A percentile compares a stretch with the other conserved stretches of the same genome.
Evolutionary conservation across 2,329 filamentous ascomycete genomes (phyloP).

Genomic region (Talaromyces atroroseus): DNA sequence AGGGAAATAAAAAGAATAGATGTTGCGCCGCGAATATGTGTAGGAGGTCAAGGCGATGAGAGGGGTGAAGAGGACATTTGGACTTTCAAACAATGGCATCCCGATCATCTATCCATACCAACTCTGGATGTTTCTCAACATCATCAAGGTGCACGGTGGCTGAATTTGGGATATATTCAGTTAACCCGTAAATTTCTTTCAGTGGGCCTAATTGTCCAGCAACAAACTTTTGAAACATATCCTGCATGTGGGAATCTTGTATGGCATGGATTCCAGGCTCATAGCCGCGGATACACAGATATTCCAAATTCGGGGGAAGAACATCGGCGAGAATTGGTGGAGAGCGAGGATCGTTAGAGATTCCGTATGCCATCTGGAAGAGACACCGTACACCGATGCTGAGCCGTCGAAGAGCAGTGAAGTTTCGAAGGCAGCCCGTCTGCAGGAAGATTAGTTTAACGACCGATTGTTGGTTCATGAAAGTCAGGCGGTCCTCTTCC

Average conservation of each 20-base stretch:
- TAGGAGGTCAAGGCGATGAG: background rate
- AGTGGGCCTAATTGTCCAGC: constrained; percentile 13
- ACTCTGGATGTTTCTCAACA: constrained; percentile 10
- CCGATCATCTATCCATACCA: constrained; percentile 13
- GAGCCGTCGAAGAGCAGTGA: constrained; percentile 9
- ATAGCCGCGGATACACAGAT: constrained; percentile 12
- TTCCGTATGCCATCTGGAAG: constrained; percentile 11
- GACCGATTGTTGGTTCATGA: constrained; percentile 12
- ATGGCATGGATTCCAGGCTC: constrained; percentile 1
- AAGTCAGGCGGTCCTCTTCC: constrained; percentile 7
- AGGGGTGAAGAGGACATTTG: background rate
- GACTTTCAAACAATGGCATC: constrained; percentile 10
- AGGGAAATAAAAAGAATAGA: background rate
- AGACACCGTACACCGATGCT: constrained; percentile 11
- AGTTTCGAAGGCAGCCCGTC: constrained; percentile 5
- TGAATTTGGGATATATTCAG: constrained; percentile 13
- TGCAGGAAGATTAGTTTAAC: constrained; percentile 9
- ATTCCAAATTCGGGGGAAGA: constrained; percentile 9
- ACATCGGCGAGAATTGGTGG: constrained; percentile 1
- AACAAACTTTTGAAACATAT: constrained; percentile 13
- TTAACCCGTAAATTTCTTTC: constrained; percentile 9
- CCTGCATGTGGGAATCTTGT: constrained; percentile 11
- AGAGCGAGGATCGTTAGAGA: background rate
- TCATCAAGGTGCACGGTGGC: constrained; percentile 11
- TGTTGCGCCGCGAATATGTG: background rate